A percentile compares a stretch with the other conserved stretches of the same genome.
These are phyloP conservation scores for Calvatia gigantea DNA, from an alignment of 768 basidiomycete species.

Conservation along the genomic window DNA sequence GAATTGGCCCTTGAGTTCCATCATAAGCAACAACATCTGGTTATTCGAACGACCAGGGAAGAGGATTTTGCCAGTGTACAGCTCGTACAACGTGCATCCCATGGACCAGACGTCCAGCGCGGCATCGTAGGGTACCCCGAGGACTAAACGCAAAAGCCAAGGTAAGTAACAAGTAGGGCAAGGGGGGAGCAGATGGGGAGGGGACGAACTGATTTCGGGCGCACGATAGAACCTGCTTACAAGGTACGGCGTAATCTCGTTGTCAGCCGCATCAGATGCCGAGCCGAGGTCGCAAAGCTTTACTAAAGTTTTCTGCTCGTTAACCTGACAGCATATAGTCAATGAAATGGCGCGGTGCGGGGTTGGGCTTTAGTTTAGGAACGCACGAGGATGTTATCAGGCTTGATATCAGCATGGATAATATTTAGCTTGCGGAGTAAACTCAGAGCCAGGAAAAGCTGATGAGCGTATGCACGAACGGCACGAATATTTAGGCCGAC, in stretches of 20 bases:
- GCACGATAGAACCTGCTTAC: slow-evolving; percentile 98
- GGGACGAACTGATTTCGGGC: slow-evolving; percentile 86
- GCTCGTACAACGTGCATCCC: slow-evolving; percentile 94
- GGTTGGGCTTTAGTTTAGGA: neutral
- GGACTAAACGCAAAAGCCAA: too few relatives aligned
- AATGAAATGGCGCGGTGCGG: too few relatives aligned
- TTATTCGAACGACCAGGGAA: slow-evolving; percentile 97
- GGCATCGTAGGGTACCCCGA: slow-evolving; percentile 93
- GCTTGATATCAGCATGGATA: slow-evolving; percentile 99
- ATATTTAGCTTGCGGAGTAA: slow-evolving; percentile 86
- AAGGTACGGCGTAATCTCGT: slow-evolving; percentile 97
- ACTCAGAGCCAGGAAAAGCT: slow-evolving; percentile 86
- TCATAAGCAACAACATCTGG: slow-evolving; percentile 96
- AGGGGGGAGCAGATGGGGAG: slow-evolving; percentile 3
- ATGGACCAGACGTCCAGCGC: slow-evolving; percentile 96
- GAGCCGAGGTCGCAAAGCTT: slow-evolving; percentile 98
- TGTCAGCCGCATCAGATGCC: slow-evolving; percentile 90
- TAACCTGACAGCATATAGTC: slow-evolving; percentile 55
- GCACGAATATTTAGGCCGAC: slow-evolving; percentile 94
- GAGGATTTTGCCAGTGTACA: slow-evolving; percentile 95
- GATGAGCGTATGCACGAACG: slow-evolving; percentile 98
- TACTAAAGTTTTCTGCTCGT: slow-evolving; percentile 87
- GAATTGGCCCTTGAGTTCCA: slow-evolving; percentile 95
- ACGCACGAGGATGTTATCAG: slow-evolving; percentile 92
- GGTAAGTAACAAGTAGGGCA: slow-evolving; percentile 11